Evolutionary conservation across 345 rosid genomes (phyloP).

Genomic region (Zanthoxylum bungeanum): DNA sequence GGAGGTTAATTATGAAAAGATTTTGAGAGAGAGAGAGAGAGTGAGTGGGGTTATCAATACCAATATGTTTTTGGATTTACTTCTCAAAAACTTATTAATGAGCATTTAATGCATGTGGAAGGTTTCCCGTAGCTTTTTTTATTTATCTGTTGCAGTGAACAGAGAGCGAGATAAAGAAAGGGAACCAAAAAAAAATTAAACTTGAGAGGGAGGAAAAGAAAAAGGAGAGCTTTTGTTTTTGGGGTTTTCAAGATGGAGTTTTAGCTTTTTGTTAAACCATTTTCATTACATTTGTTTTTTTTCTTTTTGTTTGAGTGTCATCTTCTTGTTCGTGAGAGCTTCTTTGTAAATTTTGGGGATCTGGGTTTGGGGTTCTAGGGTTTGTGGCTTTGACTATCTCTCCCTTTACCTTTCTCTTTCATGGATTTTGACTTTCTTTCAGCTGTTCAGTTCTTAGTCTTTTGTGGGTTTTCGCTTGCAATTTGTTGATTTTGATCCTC

Average conservation of each 20-base stretch:
- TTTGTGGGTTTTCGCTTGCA: conserved; percentile 22
- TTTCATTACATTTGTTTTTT: conserved; percentile 15
- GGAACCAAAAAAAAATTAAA: neutral
- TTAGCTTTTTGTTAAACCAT: conserved; percentile 15
- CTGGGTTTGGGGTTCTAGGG: conserved; percentile 57
- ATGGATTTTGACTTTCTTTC: conserved; percentile 48
- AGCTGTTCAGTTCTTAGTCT: conserved; percentile 21
- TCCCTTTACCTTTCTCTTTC: conserved; percentile 29
- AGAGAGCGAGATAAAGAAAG: conserved; percentile 9
- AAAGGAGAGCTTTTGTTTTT: neutral
- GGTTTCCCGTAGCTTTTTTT: conserved; percentile 40
- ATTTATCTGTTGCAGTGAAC: conserved; percentile 27
- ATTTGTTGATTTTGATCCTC: conserved; percentile 7
- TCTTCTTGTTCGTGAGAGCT: conserved; percentile 14
- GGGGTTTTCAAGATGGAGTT: conserved; percentile 9
- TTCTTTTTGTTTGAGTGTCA: conserved; percentile 11
- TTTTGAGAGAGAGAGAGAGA: conserved; percentile 29
- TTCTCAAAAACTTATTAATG: conserved; percentile 19
- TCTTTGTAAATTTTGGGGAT: conserved; percentile 45
- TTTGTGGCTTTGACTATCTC: conserved; percentile 44
- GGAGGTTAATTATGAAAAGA: conserved; percentile 19
- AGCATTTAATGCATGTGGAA: conserved; percentile 33
- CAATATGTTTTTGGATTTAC: conserved; percentile 31
- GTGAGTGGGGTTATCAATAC: conserved; percentile 24
- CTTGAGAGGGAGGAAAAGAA: neutral